phyloP scores from a whole-genome alignment of 139 green algal genomes.

The Micractinium sp. region DNA sequence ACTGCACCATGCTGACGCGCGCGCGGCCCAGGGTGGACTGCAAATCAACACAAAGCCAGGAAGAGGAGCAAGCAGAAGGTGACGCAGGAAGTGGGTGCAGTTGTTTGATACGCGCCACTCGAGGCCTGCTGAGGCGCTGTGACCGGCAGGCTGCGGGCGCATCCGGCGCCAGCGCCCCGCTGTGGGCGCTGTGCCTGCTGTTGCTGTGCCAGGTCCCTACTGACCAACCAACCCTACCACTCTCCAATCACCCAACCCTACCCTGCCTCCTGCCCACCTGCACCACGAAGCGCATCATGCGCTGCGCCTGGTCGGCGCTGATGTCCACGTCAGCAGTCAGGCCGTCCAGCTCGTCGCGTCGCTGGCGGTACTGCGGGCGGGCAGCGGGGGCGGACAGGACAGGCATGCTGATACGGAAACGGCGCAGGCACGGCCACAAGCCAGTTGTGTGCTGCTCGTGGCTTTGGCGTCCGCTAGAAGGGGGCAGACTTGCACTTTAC shows the following conservation, averaged over 20 bases:
- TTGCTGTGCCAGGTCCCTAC: no score
- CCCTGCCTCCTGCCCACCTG: constrained; percentile 5
- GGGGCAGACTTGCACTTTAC: no score
- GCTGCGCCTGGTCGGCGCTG: constrained; percentile 27
- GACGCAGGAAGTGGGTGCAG: neutral
- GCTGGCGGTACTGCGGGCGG: constrained; percentile 17
- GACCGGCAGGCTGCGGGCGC: no score
- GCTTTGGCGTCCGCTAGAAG: no score
- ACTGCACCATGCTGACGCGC: constrained; percentile 40
- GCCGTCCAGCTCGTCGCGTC: constrained; percentile 20
- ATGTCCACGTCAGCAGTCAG: constrained; percentile 13
- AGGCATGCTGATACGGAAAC: no score
- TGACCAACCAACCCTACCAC: no score
- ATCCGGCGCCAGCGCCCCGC: no score
- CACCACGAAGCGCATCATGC: constrained; percentile 44
- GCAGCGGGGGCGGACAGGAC: neutral
- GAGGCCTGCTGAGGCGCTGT: no score
- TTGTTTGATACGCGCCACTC: neutral
- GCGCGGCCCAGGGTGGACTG: constrained; percentile 46
- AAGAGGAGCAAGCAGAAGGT: neutral
- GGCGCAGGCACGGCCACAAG: neutral
- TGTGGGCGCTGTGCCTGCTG: no score
- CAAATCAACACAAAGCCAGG: neutral
- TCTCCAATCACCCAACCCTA: neutral
- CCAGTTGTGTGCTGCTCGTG: neutral